Percentiles rank a stretch among this genome's conserved stretches.
These are phyloP conservation scores for Cryptococcus sp. DNA, from an alignment of 1,284 basidiomycete species.

Conservation along the genomic window DNA sequence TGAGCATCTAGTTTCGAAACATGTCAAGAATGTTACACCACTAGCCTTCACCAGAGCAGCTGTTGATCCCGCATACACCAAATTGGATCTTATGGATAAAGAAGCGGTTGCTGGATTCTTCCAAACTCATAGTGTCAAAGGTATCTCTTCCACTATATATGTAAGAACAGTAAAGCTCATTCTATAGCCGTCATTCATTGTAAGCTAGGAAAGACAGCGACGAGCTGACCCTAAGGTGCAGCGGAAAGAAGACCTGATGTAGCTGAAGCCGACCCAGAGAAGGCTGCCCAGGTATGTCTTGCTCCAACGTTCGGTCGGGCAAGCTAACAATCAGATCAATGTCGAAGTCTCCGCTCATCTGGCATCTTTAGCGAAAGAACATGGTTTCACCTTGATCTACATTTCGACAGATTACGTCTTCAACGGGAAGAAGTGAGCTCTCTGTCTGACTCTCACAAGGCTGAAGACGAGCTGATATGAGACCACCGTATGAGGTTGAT, in stretches of 20 bases:
- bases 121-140: constrained; percentile 38
- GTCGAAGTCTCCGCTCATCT: constrained; percentile 49
- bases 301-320: background rate
- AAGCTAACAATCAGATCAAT: constrained; percentile 43
- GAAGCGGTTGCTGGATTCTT: constrained; percentile 47
- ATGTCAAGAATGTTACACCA: constrained; percentile 12
- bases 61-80: constrained; percentile 32
- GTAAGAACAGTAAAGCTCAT: background rate
- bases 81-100: constrained; percentile 50
- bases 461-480: constrained; percentile 4
- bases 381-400: constrained; percentile 49
- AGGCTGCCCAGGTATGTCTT: constrained; percentile 35
- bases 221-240: constrained; percentile 31
- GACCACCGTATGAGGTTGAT: constrained; percentile 51
- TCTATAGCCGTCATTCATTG: constrained; percentile 49
- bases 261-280: constrained; percentile 49
- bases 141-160: constrained; percentile 13
- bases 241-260: constrained; percentile 51
- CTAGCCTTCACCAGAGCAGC: constrained; percentile 47
- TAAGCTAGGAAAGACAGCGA: constrained; percentile 3
- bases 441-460: background rate
- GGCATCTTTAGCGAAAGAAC: constrained; percentile 30
- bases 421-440: constrained; percentile 38
- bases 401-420: constrained; percentile 52
- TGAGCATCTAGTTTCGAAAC: constrained; percentile 25